Conservation (phyloP, 2,329 filamentous ascomycete genomes). For the Helminthosporium solani region DNA sequence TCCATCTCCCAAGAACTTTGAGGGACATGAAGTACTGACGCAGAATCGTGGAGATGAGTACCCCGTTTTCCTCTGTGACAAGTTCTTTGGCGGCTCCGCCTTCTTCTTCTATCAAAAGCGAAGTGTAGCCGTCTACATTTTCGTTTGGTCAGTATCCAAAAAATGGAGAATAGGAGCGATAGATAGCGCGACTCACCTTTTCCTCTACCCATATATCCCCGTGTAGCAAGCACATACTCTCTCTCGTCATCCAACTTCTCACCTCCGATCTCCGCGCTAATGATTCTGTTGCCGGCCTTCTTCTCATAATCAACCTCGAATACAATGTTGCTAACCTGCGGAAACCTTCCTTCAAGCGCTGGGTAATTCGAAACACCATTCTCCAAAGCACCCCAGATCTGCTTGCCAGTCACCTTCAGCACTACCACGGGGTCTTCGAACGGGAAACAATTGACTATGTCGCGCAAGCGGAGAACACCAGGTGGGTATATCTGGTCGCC, state of each 20-base stretch:
- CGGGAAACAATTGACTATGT: slow-evolving; percentile 86
- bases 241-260: slow-evolving; percentile 62
- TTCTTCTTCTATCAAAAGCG: slow-evolving; percentile 71
- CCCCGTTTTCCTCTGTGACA: slow-evolving; percentile 81
- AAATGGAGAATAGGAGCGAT: background rate
- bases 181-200: slow-evolving; percentile 49
- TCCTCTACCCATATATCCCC: slow-evolving; percentile 85
- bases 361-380: slow-evolving; percentile 81
- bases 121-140: slow-evolving; percentile 69
- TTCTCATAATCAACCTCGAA: slow-evolving; percentile 70
- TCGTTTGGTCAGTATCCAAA: slow-evolving; percentile 12
- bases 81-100: slow-evolving; percentile 76
- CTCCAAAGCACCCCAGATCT: slow-evolving; percentile 77
- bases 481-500: slow-evolving; percentile 88
- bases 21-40: slow-evolving; percentile 90
- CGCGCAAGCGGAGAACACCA: slow-evolving; percentile 73
- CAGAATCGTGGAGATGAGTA: slow-evolving; percentile 81
- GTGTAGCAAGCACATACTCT: slow-evolving; percentile 72
- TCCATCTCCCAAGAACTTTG: slow-evolving; percentile 79
- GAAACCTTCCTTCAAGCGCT: slow-evolving; percentile 78
- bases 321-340: slow-evolving; percentile 80
- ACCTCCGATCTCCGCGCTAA: slow-evolving; percentile 61
- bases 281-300: slow-evolving; percentile 63
- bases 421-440: slow-evolving; percentile 90
- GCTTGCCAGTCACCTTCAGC: slow-evolving; percentile 68